Base-by-base conservation (phyloP, 2,329 filamentous ascomycete genomes). In the Aspergillus caelatus region DNA sequence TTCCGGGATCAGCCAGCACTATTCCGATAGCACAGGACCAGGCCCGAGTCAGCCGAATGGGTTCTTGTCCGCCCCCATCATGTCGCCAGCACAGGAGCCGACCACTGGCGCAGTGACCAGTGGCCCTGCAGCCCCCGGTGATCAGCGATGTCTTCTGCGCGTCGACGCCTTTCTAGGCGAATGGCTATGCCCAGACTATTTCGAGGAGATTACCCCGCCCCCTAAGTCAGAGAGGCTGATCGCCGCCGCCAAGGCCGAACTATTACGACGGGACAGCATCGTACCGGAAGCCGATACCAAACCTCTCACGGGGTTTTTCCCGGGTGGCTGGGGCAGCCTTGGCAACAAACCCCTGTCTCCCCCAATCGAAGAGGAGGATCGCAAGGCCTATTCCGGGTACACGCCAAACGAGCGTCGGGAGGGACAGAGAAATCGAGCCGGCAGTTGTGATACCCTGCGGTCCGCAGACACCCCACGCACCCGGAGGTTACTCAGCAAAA, bases 161-260 rank as follows among this genome's bases (percentile, higher is more conserved):
- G 85, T 99, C 7, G 95, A 99, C 78, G 91, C 94, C 0, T 97
- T 96, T 74, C 84, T 99, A 0, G 94, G 95, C 56, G 95, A 99
- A 82, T 99, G 95, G 95, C 84, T 98, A 34, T 92, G 91, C 2
- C 92, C 93, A 1, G 90, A 94, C 73, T 99, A 99, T 77, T 99
- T 94, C 72, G 93, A 97, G 66, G 86, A 91, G 58, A 97, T 97
- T 67, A 94, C 91, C 0, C 92, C 93, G 3, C 95, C 95, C 12
- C 95, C 95, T 0, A 88, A 88, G 50, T 94, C 93, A 3, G 87
- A 90, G 4, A 86, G 95, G 79, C 96, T 99, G 92, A 84, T 98
- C 3, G 91, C 91, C 30, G 88, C 88, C 46, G 94, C 95, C 34
- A 98, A 97, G 78, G 91, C 92, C 28, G 92, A 96, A 71, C 82